A percentile compares a stretch with the other conserved stretches of the same genome.
phyloP scores from a whole-genome alignment of 345 rosid species.

The Microcos paniculata region DNA sequence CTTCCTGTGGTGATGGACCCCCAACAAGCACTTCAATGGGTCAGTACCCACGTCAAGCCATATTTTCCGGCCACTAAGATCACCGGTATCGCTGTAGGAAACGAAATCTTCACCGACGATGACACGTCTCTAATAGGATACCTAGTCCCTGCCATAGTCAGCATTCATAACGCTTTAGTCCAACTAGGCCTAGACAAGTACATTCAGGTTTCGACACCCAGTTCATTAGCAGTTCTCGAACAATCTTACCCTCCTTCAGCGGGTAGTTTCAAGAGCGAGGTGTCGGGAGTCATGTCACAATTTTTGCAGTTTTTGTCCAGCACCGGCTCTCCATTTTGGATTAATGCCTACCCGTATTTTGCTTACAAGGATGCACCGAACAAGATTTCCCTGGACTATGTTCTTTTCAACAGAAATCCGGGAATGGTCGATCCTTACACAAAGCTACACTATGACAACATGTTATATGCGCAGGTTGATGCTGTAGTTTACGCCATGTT shows the following conservation, averaged over 20 bases:
- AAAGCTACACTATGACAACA: conserved; percentile 75
- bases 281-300: conserved; percentile 55
- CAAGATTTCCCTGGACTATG: conserved; percentile 69
- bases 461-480: conserved; percentile 94
- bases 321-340: conserved; percentile 76
- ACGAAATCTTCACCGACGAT: conserved; percentile 60
- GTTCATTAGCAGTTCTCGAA: conserved; percentile 64
- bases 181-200: conserved; percentile 68
- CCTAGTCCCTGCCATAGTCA: conserved; percentile 75
- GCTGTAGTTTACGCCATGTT: conserved; percentile 74
- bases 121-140: conserved; percentile 48
- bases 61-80: conserved; percentile 65
- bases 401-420: conserved; percentile 73
- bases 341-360: conserved; percentile 95
- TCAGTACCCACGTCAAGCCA: conserved; percentile 61
- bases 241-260: conserved; percentile 93
- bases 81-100: conserved; percentile 74
- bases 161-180: conserved; percentile 69
- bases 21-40: conserved; percentile 85
- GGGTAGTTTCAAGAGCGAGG: conserved; percentile 63
- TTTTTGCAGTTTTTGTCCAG: conserved; percentile 50
- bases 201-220: conserved; percentile 75
- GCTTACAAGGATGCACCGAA: conserved; percentile 80
- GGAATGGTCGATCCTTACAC: conserved; percentile 87
- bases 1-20: conserved; percentile 55